A percentile compares a stretch with the other conserved stretches of the same genome.
Conservation (phyloP, 2,329 filamentous ascomycete species). For the Ophiostoma australiae region DNA sequence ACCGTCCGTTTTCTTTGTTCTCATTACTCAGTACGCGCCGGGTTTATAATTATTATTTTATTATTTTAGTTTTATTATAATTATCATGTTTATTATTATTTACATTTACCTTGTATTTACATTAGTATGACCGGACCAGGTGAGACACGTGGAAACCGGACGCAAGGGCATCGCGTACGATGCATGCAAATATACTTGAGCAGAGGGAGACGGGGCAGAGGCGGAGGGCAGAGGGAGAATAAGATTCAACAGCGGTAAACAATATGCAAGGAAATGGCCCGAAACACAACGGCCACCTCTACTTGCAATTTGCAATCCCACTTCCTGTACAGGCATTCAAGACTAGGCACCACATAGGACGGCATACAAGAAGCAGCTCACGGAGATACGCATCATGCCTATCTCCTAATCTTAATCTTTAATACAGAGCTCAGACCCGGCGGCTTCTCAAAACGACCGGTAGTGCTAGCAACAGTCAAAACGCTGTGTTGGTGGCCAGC, state of each 20-base stretch:
- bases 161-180: background rate
- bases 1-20: background rate
- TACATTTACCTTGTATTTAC: background rate
- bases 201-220: background rate
- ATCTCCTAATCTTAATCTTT: too few relatives aligned
- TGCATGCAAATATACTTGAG: background rate
- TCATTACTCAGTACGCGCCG: background rate
- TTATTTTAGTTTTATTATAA: background rate
- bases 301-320: too few relatives aligned
- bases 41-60: background rate
- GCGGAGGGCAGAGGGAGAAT: background rate
- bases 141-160: constrained; percentile 9
- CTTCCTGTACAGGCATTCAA: too few relatives aligned
- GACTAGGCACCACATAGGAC: too few relatives aligned
- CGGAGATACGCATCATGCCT: too few relatives aligned
- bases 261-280: too few relatives aligned
- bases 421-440: too few relatives aligned
- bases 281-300: too few relatives aligned
- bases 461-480: too few relatives aligned
- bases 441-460: too few relatives aligned
- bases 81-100: background rate
- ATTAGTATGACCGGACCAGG: background rate
- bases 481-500: too few relatives aligned
- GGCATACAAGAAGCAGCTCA: too few relatives aligned
- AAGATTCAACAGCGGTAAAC: background rate